Base-by-base conservation (phyloP, 2,329 filamentous ascomycete species). In the Plectosphaerella cucumerina region DNA sequence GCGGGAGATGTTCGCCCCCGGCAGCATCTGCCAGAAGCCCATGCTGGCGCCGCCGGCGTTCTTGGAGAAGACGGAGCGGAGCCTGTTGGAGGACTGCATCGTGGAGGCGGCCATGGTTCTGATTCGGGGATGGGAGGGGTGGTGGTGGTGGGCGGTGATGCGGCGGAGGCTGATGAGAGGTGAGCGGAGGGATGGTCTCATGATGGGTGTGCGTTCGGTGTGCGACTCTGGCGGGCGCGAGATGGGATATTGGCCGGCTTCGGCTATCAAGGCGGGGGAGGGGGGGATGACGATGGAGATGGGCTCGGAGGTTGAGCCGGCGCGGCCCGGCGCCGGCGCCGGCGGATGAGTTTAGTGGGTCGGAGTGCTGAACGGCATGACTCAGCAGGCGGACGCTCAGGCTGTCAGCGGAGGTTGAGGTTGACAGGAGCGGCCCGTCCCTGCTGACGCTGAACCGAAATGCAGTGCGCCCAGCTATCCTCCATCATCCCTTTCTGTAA, bases 21-120 rank as follows among this genome's bases (percentile, higher is more conserved):
- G 82, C 49, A 85, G 66, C 72, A 83, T 83, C 67, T 86, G 82
- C 82, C 81, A 86, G 49, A 78, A 71, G 4, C 82, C 82, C 57
- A 83, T 70, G 46, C 78, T 75, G 6, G 77, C 68, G 17, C n/a
- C 39, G 21, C 68, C 65, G 48, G 66, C 71, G 48, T 70, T 73
- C 54, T 75, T 70, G 21, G 65, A 59, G 53, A 84, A 75, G n/a
- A 71, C 71, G 51, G 70, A 70, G 60, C 72, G 75, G 54, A 84
- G 62, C 50, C 69, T 70, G 59, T 78, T 81, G 47, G 73, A 69
- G 15, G 65, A 60, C 52, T 72, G 62, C 73, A 79, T 75, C 20
- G 54, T 60, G 43, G 57, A 58, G 35, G 39, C 17, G n/a, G 39
- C 39, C 39, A 42, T 42, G 17, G 39, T 42, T 20, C 39, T 42